Evolutionary conservation across 1,284 basidiomycete genomes (phyloP).

Genomic region (Boletus smithii): DNA sequence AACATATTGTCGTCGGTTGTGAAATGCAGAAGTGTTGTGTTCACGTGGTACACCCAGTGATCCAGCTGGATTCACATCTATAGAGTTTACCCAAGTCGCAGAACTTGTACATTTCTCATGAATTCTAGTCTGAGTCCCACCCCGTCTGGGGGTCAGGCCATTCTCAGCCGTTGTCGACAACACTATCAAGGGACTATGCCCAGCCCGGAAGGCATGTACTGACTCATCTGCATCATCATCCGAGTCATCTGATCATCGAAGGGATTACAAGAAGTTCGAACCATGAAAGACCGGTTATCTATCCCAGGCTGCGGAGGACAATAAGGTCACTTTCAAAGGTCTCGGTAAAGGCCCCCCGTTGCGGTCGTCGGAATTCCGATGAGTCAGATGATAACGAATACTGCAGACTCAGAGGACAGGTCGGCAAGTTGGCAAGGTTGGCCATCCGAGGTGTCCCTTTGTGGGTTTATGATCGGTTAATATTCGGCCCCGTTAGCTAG

Average conservation of each 20-base stretch:
- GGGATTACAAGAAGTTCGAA: background rate
- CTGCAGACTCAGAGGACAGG: too few relatives aligned
- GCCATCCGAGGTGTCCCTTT: constrained; percentile 3
- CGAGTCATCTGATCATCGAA: background rate
- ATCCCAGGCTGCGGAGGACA: background rate
- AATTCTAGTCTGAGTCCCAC: background rate
- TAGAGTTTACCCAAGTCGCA: background rate
- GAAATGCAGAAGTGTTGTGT: background rate
- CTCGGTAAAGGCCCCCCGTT: background rate
- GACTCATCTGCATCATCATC: too few relatives aligned
- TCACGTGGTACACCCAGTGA: background rate
- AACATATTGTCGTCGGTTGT: background rate
- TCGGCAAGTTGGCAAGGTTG: background rate
- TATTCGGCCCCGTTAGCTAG: background rate
- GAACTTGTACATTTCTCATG: background rate
- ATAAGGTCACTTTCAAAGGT: background rate
- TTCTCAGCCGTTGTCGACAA: too few relatives aligned
- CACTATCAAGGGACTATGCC: too few relatives aligned
- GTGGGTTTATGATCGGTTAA: constrained; percentile 3
- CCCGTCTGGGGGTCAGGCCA: too few relatives aligned
- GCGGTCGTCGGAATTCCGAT: too few relatives aligned
- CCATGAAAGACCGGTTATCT: background rate
- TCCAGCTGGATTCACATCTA: too few relatives aligned
- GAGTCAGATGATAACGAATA: too few relatives aligned
- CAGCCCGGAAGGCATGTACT: background rate